Percentiles rank a stretch among this genome's conserved stretches.
Conservation (phyloP, 495 filamentous ascomycete genomes). For the Parachaetomium inaequale region DNA sequence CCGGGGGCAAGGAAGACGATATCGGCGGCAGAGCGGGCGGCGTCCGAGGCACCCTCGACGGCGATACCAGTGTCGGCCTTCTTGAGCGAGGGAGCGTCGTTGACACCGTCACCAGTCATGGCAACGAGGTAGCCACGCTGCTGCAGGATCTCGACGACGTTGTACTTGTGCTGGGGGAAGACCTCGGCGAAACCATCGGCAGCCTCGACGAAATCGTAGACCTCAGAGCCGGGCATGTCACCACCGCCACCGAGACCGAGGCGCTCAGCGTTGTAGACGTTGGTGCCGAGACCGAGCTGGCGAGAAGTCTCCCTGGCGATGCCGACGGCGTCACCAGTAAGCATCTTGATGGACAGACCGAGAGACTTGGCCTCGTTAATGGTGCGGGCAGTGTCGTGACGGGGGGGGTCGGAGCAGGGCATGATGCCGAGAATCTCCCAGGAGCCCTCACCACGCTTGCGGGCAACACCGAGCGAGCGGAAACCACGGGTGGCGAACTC, state of each 20-base stretch:
- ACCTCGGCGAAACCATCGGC: constrained; percentile 95
- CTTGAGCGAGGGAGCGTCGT: constrained; percentile 93
- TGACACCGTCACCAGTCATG: constrained; percentile 98
- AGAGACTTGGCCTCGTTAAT: constrained; percentile 85
- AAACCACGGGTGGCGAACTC: constrained; percentile 91
- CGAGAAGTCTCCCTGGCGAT: constrained; percentile 89
- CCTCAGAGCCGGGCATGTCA: constrained; percentile 86
- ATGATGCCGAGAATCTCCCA: constrained; percentile 95
- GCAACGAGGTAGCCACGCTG: constrained; percentile 94
- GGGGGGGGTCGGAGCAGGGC: constrained; percentile 88
- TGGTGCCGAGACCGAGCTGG: constrained; percentile 85
- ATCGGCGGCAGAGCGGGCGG: constrained; percentile 87
- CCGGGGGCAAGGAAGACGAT: constrained; percentile 91
- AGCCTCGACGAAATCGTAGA: constrained; percentile 91
- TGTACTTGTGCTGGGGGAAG: constrained; percentile 97
- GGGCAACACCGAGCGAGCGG: constrained; percentile 86
- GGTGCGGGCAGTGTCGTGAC: constrained; percentile 85
- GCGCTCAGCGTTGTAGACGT: constrained; percentile 89
- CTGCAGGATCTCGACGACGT: constrained; percentile 94
- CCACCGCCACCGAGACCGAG: constrained; percentile 80
- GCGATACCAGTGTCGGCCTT: constrained; percentile 94
- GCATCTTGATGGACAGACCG: constrained; percentile 91
- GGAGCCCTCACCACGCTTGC: constrained; percentile 67
- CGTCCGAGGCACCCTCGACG: constrained; percentile 89
- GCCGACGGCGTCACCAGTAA: constrained; percentile 92